phyloP scores from a whole-genome alignment of 2,329 filamentous ascomycete species.

The Zymoseptoria pseudotritici region DNA sequence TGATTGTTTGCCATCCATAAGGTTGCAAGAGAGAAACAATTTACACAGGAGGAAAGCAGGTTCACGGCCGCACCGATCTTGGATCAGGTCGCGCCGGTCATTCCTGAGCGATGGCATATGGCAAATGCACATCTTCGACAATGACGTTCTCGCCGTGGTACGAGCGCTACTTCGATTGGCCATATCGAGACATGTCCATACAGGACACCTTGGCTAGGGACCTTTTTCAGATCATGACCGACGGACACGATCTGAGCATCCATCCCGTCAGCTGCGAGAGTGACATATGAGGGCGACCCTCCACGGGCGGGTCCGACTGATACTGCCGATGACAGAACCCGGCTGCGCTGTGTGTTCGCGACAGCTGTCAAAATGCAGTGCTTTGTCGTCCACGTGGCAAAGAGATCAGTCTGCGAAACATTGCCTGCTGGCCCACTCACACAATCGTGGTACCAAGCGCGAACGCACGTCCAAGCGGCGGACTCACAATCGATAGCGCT shows the following conservation, averaged over 20 bases:
- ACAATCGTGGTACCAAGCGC: neutral
- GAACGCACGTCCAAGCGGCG: neutral
- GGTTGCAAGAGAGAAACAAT: neutral
- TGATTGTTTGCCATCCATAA: neutral
- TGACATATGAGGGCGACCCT: neutral
- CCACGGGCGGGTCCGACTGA: neutral
- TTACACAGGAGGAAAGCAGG: neutral
- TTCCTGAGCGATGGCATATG: neutral
- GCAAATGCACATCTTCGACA: too few relatives aligned
- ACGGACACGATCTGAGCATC: too few relatives aligned
- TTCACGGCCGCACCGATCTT: neutral
- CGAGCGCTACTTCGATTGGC: too few relatives aligned
- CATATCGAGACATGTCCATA: too few relatives aligned
- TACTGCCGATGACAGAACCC: neutral
- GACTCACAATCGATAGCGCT: neutral
- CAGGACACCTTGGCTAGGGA: too few relatives aligned
- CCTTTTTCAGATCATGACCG: too few relatives aligned
- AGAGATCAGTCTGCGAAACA: neutral
- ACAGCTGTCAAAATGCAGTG: neutral
- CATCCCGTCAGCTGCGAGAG: too few relatives aligned
- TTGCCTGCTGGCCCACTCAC: neutral
- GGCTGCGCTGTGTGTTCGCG: neutral
- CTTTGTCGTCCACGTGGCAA: neutral
- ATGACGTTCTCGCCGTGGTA: too few relatives aligned
- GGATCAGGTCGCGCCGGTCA: neutral